These are phyloP conservation scores for Rhizophagus sp. DNA, from an alignment of 192 early-diverging fungal genomes.

Conservation along the genomic window DNA sequence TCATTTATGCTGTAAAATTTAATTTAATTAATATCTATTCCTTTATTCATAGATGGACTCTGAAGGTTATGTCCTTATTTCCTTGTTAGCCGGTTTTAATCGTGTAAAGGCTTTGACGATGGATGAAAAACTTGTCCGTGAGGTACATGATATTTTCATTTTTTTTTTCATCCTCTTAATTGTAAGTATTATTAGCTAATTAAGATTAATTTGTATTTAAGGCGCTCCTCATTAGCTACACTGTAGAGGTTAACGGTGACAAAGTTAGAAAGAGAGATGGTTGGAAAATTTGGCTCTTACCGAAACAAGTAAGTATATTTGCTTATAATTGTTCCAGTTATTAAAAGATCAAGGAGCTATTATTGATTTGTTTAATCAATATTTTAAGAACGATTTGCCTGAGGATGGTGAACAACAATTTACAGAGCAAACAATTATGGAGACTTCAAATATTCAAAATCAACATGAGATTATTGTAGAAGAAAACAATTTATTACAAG, in stretches of 20 bases:
- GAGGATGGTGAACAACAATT: background rate
- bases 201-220: constrained; percentile 31
- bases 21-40: background rate
- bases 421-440: background rate
- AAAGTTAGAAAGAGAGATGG: constrained; percentile 70
- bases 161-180: background rate
- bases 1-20: background rate
- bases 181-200: constrained; percentile 34
- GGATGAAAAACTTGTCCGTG: constrained; percentile 64
- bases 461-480: background rate
- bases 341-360: background rate
- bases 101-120: constrained; percentile 76
- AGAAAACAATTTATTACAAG: background rate
- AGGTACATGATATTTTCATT: constrained; percentile 49
- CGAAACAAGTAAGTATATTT: constrained; percentile 50
- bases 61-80: constrained; percentile 80
- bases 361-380: background rate
- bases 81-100: constrained; percentile 84
- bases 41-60: constrained; percentile 76
- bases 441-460: background rate
- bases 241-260: constrained; percentile 63
- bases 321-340: background rate
- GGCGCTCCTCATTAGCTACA: constrained; percentile 38
- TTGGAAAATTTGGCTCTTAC: constrained; percentile 89
- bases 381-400: background rate